A percentile compares a stretch with the other conserved stretches of the same genome.
These are phyloP conservation scores for Biancaea sappan DNA, from an alignment of 306 rosid genomes.

Conservation along the genomic window DNA sequence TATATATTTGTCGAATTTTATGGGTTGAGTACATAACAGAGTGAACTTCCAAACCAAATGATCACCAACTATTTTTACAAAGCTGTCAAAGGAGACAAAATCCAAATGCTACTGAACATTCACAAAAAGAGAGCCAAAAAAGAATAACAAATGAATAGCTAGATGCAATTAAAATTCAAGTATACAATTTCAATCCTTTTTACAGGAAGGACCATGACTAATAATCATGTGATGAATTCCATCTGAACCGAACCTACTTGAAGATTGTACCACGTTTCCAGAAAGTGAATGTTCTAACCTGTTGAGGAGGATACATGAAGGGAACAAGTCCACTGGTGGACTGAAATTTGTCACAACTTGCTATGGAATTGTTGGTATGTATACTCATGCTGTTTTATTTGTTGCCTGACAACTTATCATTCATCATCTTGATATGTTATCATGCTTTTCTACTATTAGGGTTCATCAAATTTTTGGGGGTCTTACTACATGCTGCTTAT, in stretches of 20 bases:
- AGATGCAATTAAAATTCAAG: too few relatives aligned
- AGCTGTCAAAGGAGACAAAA: too few relatives aligned
- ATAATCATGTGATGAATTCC: too few relatives aligned
- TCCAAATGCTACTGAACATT: too few relatives aligned
- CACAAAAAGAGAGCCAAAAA: too few relatives aligned
- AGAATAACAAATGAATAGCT: too few relatives aligned
- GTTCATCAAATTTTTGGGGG: slow-evolving; percentile 86
- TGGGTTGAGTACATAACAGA: too few relatives aligned
- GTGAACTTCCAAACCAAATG: too few relatives aligned
- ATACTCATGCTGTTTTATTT: slow-evolving; percentile 14
- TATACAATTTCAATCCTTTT: too few relatives aligned
- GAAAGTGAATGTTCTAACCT: slow-evolving; percentile 85
- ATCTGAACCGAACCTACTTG: slow-evolving; percentile 69
- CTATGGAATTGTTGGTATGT: slow-evolving; percentile 91
- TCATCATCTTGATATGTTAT: slow-evolving; percentile 28
- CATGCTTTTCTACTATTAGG: slow-evolving; percentile 53
- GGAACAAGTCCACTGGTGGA: slow-evolving; percentile 87
- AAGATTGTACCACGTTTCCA: slow-evolving; percentile 73
- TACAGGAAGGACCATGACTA: too few relatives aligned
- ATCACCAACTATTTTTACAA: too few relatives aligned
- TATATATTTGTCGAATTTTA: too few relatives aligned
- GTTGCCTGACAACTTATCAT: slow-evolving; percentile 20
- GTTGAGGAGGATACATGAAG: slow-evolving; percentile 82
- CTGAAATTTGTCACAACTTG: slow-evolving; percentile 84
- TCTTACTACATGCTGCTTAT: slow-evolving; percentile 93